phyloP scores from a whole-genome alignment of 805 yeast species.

The Barnettozyma botsteinii region DNA sequence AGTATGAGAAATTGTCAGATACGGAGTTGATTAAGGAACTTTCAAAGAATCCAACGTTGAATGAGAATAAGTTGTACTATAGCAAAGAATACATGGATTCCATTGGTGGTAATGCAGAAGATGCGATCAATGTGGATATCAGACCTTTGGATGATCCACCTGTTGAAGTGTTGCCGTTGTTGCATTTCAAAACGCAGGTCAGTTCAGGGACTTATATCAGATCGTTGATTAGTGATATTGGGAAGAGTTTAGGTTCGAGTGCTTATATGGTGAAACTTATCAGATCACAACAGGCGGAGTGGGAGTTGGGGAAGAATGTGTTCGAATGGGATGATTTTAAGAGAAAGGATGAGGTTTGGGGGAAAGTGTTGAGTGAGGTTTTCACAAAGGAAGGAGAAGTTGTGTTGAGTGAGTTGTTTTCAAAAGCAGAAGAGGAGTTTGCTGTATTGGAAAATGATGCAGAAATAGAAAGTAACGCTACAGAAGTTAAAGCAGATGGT shows the following conservation, averaged over 20 bases:
- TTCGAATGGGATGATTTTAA: constrained; percentile 64
- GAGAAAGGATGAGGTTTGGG: constrained; percentile 63
- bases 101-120: constrained; percentile 36
- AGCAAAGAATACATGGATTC: constrained; percentile 49
- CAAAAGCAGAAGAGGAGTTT: constrained; percentile 24
- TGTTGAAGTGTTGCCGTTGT: constrained; percentile 48
- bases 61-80: constrained; percentile 56
- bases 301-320: constrained; percentile 69
- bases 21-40: constrained; percentile 30
- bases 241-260: constrained; percentile 70
- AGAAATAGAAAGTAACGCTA: neutral
- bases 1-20: constrained; percentile 29
- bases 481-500: no score
- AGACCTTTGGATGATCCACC: constrained; percentile 33
- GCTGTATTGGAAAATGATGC: constrained; percentile 2
- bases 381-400: constrained; percentile 38
- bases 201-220: constrained; percentile 95
- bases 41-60: constrained; percentile 38
- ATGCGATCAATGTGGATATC: constrained; percentile 34
- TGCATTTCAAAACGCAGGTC: constrained; percentile 73
- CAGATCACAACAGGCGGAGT: constrained; percentile 73
- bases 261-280: constrained; percentile 85
- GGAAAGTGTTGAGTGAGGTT: constrained; percentile 50
- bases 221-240: constrained; percentile 83
- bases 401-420: constrained; percentile 33